A percentile compares a stretch with the other conserved stretches of the same genome.
These are phyloP conservation scores for Pseudonitzschia delicatissima DNA, from an alignment of 108 stramenopile species.

Conservation along the genomic window DNA sequence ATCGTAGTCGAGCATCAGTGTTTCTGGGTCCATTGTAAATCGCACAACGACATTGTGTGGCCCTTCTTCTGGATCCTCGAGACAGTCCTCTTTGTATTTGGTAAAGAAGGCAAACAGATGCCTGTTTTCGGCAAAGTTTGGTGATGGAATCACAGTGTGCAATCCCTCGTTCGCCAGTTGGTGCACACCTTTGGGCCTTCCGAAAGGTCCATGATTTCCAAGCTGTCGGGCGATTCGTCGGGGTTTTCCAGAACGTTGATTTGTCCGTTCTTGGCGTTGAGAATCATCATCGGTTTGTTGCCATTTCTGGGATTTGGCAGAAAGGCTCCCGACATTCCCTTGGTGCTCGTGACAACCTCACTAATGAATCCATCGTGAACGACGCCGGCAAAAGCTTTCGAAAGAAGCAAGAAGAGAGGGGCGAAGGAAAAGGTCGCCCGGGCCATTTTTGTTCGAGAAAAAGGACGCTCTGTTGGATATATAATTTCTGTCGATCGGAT, in stretches of 20 bases:
- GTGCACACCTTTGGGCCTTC: conserved; percentile 14
- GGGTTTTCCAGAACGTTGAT: conserved; percentile 19
- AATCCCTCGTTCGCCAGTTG: conserved; percentile 44
- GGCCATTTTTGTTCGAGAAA: too few relatives aligned
- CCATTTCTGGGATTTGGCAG: conserved; percentile 4
- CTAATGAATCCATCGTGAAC: conserved; percentile 11
- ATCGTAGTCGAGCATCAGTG: conserved; percentile 4
- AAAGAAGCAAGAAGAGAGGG: too few relatives aligned
- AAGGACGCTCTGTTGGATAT: too few relatives aligned
- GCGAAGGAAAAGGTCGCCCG: too few relatives aligned
- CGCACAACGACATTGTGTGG: conserved; percentile 29
- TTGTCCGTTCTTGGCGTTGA: conserved; percentile 17
- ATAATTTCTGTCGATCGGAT: too few relatives aligned
- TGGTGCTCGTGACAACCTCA: conserved; percentile 12
- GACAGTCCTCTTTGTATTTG: conserved; percentile 18
- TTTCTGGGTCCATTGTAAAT: conserved; percentile 20
- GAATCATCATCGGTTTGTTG: conserved; percentile 16
- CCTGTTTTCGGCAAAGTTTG: conserved; percentile 23
- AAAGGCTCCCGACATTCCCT: conserved; percentile 15
- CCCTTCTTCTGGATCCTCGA: conserved; percentile 13
- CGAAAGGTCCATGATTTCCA: conserved; percentile 10
- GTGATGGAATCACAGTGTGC: conserved; percentile 15
- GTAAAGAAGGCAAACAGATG: conserved; percentile 29
- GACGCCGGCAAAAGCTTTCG: background rate
- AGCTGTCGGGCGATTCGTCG: conserved; percentile 7